Evolutionary conservation across 768 basidiomycete genomes (phyloP).

Genomic region (Amanita rubescens): DNA sequence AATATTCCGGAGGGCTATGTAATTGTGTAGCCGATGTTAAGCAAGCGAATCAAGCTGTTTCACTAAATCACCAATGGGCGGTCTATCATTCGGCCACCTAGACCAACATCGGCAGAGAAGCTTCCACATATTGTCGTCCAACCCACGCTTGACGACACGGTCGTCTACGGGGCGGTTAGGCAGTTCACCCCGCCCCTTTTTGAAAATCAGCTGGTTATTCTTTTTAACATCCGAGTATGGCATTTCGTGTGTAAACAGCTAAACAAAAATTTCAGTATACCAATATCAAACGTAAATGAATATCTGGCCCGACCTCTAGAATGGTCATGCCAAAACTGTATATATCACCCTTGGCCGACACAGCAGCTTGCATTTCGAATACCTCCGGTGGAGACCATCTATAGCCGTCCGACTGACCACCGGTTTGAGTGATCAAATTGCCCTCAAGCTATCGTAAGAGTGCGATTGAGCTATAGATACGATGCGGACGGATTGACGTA

Average conservation of each 20-base stretch:
- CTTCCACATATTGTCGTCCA: background rate
- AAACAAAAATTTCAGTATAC: background rate
- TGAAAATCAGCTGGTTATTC: background rate
- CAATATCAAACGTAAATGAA: background rate
- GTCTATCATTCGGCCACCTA: background rate
- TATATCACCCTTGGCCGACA: background rate
- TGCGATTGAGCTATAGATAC: background rate
- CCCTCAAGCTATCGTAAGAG: background rate
- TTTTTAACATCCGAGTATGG: background rate
- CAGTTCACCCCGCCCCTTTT: background rate
- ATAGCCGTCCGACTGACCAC: background rate
- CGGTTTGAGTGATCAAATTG: background rate
- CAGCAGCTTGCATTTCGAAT: no score
- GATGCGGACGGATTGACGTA: no score
- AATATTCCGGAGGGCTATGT: no score
- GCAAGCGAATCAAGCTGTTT: no score
- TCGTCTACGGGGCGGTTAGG: background rate
- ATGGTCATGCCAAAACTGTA: constrained; percentile 1
- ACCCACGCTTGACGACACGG: background rate
- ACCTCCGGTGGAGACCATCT: background rate
- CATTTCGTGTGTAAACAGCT: background rate
- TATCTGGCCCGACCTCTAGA: background rate
- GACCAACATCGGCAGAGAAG: background rate
- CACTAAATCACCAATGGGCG: background rate
- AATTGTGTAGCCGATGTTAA: no score